Base-by-base conservation (phyloP, 2,329 filamentous ascomycete genomes). In the Xylaria sp. region DNA sequence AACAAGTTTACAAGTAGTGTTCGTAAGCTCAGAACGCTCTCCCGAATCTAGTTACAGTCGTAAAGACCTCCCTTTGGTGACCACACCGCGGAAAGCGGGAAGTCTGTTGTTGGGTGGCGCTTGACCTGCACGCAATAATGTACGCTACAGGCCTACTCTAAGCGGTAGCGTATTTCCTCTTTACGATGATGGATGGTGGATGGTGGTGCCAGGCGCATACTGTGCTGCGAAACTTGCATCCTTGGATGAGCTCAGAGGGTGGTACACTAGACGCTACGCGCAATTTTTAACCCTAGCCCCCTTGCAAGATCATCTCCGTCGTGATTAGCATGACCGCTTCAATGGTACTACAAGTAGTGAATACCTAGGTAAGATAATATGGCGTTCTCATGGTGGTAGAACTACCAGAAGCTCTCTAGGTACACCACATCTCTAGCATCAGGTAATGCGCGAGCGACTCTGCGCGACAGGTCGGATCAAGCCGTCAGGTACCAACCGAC, bases 401-500 rank as follows among this genome's bases (percentile, higher is more conserved):
- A 59, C 47, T 45, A 55, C 51, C 38, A 12, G 38, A 49, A 33
- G 14, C 19, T 23, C 45, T 28, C 37, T 28, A 51, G 49, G 47
- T 17, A 33, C 31, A 40, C 19, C 28, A 25, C 35, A n/a, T 50
- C 31, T 7, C 12, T 21, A 37, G 49, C 6, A 38, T 23, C 21
- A 51, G 15, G 47, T 37, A 23, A 8, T 17, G n/a, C 38, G 19
- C 62, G 63, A 42, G 58, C 53, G 62, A 61, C 61, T 28, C 43
- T 53, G 59, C 63, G 54, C 53, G 53, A 56, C 56, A 67, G 52
- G 55, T 66, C 67, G 53, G 57, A 61, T 60, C 61, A 66, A 70
- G 65, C 68, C 68, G 70, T 73, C 71, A 73, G 71, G 71, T 73
- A 72, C 71, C 71, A 72, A 73, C 65, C 69, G 69, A 70, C 66